These are phyloP conservation scores for Botrytis porri DNA, from an alignment of 2,329 filamentous ascomycete genomes.

Conservation along the genomic window DNA sequence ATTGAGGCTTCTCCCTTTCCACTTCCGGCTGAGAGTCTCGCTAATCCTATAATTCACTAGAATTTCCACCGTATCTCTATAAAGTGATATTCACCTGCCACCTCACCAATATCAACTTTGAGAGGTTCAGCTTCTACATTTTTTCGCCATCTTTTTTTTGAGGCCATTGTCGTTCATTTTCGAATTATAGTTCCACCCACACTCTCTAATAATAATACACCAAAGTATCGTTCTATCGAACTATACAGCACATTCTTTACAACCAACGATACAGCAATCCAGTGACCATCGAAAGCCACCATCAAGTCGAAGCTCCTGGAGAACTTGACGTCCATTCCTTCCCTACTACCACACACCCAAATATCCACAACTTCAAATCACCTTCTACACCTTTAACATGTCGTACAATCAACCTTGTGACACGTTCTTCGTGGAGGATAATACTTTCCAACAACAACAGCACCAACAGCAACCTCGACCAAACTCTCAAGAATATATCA, in stretches of 20 bases:
- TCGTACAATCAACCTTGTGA: constrained; percentile 54
- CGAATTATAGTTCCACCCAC: constrained; percentile 29
- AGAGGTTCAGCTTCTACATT: constrained; percentile 20
- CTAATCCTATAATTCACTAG: constrained; percentile 19
- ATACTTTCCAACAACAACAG: constrained; percentile 23
- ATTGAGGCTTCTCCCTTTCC: constrained; percentile 9
- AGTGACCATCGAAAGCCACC: constrained; percentile 32
- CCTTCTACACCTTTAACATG: constrained; percentile 35
- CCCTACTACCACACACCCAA: constrained; percentile 17
- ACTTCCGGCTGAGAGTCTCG: constrained; percentile 9
- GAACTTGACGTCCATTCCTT: constrained; percentile 40
- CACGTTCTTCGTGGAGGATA: constrained; percentile 64
- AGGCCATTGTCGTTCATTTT: constrained; percentile 37
- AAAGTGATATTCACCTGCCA: constrained; percentile 26
- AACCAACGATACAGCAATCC: constrained; percentile 27
- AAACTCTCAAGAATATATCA: constrained; percentile 67
- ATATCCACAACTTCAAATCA: constrained; percentile 20
- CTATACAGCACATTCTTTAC: constrained; percentile 35
- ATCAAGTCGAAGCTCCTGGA: constrained; percentile 40
- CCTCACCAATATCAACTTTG: constrained; percentile 24
- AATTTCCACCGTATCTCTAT: constrained; percentile 10
- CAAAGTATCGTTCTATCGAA: constrained; percentile 30
- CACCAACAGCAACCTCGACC: constrained; percentile 30
- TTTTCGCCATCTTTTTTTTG: constrained; percentile 25
- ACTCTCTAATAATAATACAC: constrained; percentile 37